A percentile compares a stretch with the other conserved stretches of the same genome.
Evolutionary conservation across 202 grass and related monocot species (phyloP).

Genomic region (Dendrocalamus latiflorus): DNA sequence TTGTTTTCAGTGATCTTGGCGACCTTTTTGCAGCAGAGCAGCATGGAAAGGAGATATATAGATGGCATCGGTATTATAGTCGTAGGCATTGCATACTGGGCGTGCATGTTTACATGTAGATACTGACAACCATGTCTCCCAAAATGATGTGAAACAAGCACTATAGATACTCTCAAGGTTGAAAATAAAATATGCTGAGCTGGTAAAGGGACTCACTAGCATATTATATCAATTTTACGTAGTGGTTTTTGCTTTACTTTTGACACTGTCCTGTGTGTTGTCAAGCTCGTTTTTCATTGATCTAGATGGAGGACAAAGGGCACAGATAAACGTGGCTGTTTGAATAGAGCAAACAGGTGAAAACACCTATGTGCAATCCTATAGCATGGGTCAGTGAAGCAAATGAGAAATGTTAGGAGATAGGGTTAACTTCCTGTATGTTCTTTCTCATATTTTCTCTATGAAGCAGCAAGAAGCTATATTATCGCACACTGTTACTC

Average conservation of each 20-base stretch:
- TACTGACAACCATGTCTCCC: conserved; percentile 19
- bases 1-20: conserved; percentile 16
- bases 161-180: conserved; percentile 14
- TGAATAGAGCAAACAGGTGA: not conserved
- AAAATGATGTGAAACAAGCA: conserved; percentile 17
- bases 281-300: not conserved
- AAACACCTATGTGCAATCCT: not conserved
- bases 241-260: not conserved
- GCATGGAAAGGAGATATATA: not conserved
- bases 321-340: not conserved
- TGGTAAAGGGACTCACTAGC: not conserved
- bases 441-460: not conserved
- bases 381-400: not conserved
- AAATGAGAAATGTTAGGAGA: not conserved
- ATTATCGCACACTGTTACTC: not conserved
- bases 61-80: conserved; percentile 40
- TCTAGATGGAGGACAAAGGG: not conserved
- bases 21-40: conserved; percentile 6
- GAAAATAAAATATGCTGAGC: conserved; percentile 5
- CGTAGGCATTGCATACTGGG: not conserved
- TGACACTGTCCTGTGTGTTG: not conserved
- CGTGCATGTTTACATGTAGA: conserved; percentile 9
- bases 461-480: not conserved
- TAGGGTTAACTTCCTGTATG: not conserved
- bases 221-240: conserved; percentile 1